Base-by-base conservation (phyloP, 2,329 filamentous ascomycete genomes). In the Raffaelea deltoideospora region DNA sequence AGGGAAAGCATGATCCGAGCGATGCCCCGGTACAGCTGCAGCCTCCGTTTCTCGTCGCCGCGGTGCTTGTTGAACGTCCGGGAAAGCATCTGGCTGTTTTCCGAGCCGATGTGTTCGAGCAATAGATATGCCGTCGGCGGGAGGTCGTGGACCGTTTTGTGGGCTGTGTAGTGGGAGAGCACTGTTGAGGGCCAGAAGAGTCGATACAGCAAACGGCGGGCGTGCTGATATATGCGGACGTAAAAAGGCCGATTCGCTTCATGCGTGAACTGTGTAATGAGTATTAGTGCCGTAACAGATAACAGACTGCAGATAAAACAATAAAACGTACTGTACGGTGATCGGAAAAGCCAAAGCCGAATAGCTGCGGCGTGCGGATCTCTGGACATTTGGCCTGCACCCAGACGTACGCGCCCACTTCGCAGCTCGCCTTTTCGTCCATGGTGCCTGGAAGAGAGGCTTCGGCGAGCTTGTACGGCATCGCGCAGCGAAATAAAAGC, bases 1-100 rank as follows among this genome's bases (percentile, higher is more conserved):
- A 55, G 46, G 6, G 47, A 48, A 19, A 55, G 41, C 37, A 54
- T 49, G n/a, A 50, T 37, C 13, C 13, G 8, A 13, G 23, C 8
- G 8, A 26, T 8, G 13, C 13, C 23, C 13, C 13, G 8, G 23
- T 8, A 26, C 8, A 26, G 23, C 8, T 26, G 8, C 8, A 13
- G 8, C 13, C 23, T 26, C 13, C 23, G 23, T 26, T 26, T 26
- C 8, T 8, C 8, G 23, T 26, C 23, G 8, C 23, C 23, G 23
- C 8, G 23, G n/a, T n/a, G n/a, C n/a, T n/a, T n/a, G n/a, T n/a
- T n/a, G n/a, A n/a, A n/a, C n/a, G n/a, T n/a, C n/a, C n/a, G n/a
- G n/a, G n/a, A n/a, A n/a, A n/a, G n/a, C n/a, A n/a, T n/a, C n/a
- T n/a, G n/a, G n/a, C n/a, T n/a, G n/a, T n/a, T n/a, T n/a, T n/a